Evolutionary conservation across 1,284 basidiomycete species (phyloP).

Genomic region (Microbotryum scabiosae): DNA sequence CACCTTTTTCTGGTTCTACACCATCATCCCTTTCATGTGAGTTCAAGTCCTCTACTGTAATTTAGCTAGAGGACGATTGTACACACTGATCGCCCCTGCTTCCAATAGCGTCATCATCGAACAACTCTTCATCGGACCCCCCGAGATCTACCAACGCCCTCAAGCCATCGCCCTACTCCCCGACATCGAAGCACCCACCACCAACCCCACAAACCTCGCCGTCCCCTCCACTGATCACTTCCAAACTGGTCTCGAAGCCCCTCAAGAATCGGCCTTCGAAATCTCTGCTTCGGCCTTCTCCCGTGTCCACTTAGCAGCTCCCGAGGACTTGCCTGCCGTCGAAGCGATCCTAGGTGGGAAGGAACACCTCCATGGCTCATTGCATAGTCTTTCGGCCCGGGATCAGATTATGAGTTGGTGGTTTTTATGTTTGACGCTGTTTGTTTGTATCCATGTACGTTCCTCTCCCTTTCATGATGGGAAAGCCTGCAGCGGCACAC

Average conservation of each 20-base stretch:
- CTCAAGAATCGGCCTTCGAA: neutral
- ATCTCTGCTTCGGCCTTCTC: conserved; percentile 14
- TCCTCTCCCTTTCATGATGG: neutral
- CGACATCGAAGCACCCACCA: neutral
- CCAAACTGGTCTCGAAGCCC: conserved; percentile 1
- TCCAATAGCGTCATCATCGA: conserved; percentile 38
- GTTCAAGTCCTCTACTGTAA: no score
- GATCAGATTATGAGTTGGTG: conserved; percentile 39
- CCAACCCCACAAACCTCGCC: no score
- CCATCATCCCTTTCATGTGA: conserved; percentile 39
- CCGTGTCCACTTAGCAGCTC: conserved; percentile 13
- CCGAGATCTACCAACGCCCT: conserved; percentile 28
- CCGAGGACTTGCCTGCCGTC: conserved; percentile 2
- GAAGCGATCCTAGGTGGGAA: conserved; percentile 30
- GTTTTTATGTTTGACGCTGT: conserved; percentile 35
- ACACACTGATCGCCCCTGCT: no score
- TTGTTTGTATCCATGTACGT: neutral
- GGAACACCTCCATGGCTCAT: conserved; percentile 38
- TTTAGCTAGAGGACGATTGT: no score
- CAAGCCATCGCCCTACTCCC: neutral
- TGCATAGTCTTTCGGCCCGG: conserved; percentile 36
- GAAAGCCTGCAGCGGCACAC: neutral
- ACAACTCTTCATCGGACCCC: conserved; percentile 35
- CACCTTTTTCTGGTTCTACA: conserved; percentile 41
- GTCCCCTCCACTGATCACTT: neutral